Percentiles rank a stretch among this genome's conserved stretches.
These are phyloP conservation scores for Penicillium coprophilum DNA, from an alignment of 495 filamentous ascomycete genomes.

Conservation along the genomic window DNA sequence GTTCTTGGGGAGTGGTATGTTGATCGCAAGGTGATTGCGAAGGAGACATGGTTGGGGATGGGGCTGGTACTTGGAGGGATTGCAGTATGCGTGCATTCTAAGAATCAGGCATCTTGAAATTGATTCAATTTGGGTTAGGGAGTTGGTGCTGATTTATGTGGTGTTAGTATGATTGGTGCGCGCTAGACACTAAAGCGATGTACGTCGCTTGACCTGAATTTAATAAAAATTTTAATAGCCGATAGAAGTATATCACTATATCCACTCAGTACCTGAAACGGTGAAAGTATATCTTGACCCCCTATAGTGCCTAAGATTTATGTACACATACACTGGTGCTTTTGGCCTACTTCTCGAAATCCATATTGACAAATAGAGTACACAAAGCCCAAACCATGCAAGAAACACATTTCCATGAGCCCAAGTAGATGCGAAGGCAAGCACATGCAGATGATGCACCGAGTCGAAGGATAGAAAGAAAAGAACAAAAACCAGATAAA, in stretches of 20 bases:
- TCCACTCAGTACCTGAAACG: not conserved
- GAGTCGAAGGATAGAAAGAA: not conserved
- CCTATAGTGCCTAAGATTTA: not conserved
- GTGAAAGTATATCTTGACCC: not conserved
- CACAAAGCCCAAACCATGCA: not conserved
- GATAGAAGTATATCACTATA: not conserved
- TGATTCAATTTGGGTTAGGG: not conserved
- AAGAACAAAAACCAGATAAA: slow-evolving; percentile 2
- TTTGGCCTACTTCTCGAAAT: not conserved
- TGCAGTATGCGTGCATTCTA: slow-evolving; percentile 75
- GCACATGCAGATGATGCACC: not conserved
- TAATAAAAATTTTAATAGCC: not conserved
- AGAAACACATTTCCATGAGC: not conserved
- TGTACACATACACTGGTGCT: not conserved
- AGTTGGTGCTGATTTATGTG: not conserved
- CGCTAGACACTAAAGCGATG: not conserved
- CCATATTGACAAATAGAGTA: slow-evolving; percentile 26
- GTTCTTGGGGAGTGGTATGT: slow-evolving; percentile 95
- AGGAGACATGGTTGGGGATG: slow-evolving; percentile 92
- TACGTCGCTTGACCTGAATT: not conserved
- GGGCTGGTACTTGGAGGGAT: slow-evolving; percentile 76
- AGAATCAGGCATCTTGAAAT: slow-evolving; percentile 32
- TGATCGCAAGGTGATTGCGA: slow-evolving; percentile 81
- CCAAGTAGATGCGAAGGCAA: slow-evolving; percentile 1
- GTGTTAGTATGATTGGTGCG: not conserved